These are phyloP conservation scores for Lactifluus hygrophoroides DNA, from an alignment of 768 basidiomycete genomes.

Conservation along the genomic window DNA sequence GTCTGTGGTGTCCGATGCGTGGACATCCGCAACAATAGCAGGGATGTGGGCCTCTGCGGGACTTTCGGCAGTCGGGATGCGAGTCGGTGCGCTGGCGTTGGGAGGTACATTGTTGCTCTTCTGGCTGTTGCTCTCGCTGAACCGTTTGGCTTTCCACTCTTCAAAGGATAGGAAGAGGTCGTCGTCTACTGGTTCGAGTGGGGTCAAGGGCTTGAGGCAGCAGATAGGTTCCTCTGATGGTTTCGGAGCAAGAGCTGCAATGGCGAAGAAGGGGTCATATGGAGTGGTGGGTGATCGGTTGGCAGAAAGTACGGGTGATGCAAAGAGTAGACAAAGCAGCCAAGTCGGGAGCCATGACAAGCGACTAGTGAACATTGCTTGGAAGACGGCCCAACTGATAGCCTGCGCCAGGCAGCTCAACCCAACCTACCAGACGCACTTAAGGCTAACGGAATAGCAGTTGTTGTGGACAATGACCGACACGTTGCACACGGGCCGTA, in stretches of 20 bases:
- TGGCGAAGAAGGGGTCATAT: conserved; percentile 55
- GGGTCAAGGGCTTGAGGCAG: conserved; percentile 49
- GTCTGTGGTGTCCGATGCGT: not conserved
- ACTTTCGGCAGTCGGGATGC: not conserved
- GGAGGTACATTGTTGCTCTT: conserved; percentile 18
- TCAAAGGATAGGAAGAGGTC: conserved; percentile 73
- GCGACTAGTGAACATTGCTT: conserved; percentile 5
- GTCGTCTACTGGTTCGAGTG: conserved; percentile 40
- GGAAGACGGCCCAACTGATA: not conserved
- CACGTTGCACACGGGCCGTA: not conserved
- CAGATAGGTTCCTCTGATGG: conserved; percentile 54
- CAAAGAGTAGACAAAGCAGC: conserved; percentile 12
- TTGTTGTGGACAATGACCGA: too few relatives aligned
- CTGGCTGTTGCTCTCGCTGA: conserved; percentile 32
- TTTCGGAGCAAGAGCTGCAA: conserved; percentile 41
- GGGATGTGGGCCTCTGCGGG: not conserved
- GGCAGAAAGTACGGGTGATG: conserved; percentile 29
- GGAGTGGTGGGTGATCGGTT: conserved; percentile 28
- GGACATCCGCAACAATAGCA: not conserved
- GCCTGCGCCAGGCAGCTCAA: too few relatives aligned
- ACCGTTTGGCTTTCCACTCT: conserved; percentile 76
- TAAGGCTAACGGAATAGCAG: too few relatives aligned
- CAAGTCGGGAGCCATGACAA: conserved; percentile 2
- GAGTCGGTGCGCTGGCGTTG: not conserved
- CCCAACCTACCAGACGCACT: too few relatives aligned